Evolutionary conservation across 2,329 filamentous ascomycete species (phyloP), one percentile per base, ranked within the genome.

Genomic region (Chaetomiaceae sp.): DNA sequence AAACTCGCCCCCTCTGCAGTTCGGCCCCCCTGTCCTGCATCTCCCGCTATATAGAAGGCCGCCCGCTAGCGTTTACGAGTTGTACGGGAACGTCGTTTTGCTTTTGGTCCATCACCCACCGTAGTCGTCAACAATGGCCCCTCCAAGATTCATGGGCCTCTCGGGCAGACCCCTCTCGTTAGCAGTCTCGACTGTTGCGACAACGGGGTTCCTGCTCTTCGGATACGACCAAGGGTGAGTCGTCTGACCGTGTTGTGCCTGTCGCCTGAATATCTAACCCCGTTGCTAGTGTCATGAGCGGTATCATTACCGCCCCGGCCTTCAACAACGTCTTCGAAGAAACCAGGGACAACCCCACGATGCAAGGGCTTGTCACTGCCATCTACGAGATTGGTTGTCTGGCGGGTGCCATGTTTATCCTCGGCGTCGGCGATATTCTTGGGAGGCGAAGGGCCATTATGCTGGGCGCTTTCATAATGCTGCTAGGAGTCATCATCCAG

Each of bases 151-250:
- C 64, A 76, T 79, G 65, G 82, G 82, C 67, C 71, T 85, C 55
- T 77, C 76, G 32, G 84, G 84, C 65, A 74, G 72, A 59, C 71
- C 70, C 33, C 73, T 86, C 48, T 79, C 77, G 16, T 61, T 83
- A 56, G 71, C 76, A 34, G 75, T 86, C 42, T 83, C 83, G 1
- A 75, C 77, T n/a, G 75, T 86, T 23, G 81, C 82, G 4, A 85
- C 82, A 0, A 82, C 80, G 45, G 82, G 80, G 20, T 84, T 84
- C 69, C 65, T 83, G 25, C 73, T 81, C n/a, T 81, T 80, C 55
- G 78, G 78, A 51, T 81, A 81, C 62, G 78, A 81, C 54, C 79
- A 75, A 65, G 73, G 71, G 71, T 74, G 62, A 58, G 69, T 65
- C 11, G 13, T 10, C 8, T 18, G 25, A n/a, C 32, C 5, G 11